Evolutionary conservation across 352 stramenopile genomes (phyloP).

Genomic region (Pelagophyceae sp.): DNA sequence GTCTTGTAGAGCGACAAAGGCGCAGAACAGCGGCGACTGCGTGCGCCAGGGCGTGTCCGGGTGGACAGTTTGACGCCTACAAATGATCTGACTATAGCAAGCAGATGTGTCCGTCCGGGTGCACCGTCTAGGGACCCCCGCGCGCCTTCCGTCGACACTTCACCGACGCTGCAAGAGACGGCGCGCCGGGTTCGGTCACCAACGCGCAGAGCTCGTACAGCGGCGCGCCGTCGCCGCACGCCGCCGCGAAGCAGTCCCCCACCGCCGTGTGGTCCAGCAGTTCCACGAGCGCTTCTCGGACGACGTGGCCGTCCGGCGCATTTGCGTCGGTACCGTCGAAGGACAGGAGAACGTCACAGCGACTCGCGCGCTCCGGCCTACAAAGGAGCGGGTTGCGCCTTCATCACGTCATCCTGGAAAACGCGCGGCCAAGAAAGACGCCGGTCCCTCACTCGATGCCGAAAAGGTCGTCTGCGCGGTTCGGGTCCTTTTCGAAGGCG

Average conservation of each 20-base stretch:
- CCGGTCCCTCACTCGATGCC: conserved; percentile 31
- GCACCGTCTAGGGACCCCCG: too few species aligned
- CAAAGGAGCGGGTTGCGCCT: too few species aligned
- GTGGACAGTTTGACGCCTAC: conserved; percentile 39
- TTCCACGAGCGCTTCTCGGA: neutral
- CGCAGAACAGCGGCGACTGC: conserved; percentile 33
- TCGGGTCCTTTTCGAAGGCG: conserved; percentile 36
- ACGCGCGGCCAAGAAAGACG: neutral
- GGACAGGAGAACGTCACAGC: neutral
- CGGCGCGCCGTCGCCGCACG: conserved; percentile 29
- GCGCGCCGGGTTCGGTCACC: conserved; percentile 33
- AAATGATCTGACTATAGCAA: too few species aligned
- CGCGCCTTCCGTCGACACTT: too few species aligned
- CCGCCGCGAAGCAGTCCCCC: conserved; percentile 18
- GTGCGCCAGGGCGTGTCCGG: conserved; percentile 35
- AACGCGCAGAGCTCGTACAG: conserved; percentile 41
- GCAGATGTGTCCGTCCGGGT: too few species aligned
- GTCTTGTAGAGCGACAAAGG: conserved; percentile 41
- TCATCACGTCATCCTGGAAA: too few species aligned
- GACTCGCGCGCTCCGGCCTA: neutral
- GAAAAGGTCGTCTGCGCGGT: conserved; percentile 28
- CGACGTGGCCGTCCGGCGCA: neutral
- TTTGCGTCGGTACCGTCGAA: neutral
- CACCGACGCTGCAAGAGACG: too few species aligned
- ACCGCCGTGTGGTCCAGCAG: neutral